Evolutionary conservation across 2,329 filamentous ascomycete species (phyloP), one percentile per base, ranked within the genome.

Genomic region (Escovopsis sp.): DNA sequence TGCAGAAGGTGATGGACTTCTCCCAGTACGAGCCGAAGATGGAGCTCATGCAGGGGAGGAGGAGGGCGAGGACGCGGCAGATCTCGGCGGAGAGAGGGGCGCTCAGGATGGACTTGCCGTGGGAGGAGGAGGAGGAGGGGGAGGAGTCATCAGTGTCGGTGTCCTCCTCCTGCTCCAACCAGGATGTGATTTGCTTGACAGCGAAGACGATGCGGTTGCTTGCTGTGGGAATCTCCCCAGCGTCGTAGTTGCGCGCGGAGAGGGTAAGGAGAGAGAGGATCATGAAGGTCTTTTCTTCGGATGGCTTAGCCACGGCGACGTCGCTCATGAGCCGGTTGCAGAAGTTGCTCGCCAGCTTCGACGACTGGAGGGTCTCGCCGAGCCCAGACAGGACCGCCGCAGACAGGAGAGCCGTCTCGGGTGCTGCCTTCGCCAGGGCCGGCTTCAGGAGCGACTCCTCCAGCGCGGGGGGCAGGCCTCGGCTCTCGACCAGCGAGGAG

Each of bases 11-110:
- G 14, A 85, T 56, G 0, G 68, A 56, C 33, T 70, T 70, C 34
- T 77, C 70, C 90, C 90, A 98, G 50, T 94, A 83, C 0, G 81
- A 73, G 1, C 88, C 90, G 47, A 94, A 94, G 1, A 94, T 75
- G 32, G 86, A 79, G 39, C 74, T 71, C 46, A 94, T 78, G 28
- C 70, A 70, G 2, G 83, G 82, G 0, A 94, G 56, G 4, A 94
- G 60, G 4, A 63, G 57, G 2, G 70, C 60, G 35, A 84, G 49
- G 40, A 63, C 65, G 46, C 76, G 58, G 50, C 74, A 70, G 42
- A 67, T 56, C 58, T 72, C 58, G 21, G 66, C 51, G 40, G 60
- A 52, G n/a, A 71, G 42, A 36, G 56, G 53, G n/a, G 55, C 48
- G 16, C 62, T 56, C 2, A 71, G 40, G 1, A 34, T 14, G n/a